Conservation (phyloP, 2,329 filamentous ascomycete genomes). For the Botryotinia calthae region DNA sequence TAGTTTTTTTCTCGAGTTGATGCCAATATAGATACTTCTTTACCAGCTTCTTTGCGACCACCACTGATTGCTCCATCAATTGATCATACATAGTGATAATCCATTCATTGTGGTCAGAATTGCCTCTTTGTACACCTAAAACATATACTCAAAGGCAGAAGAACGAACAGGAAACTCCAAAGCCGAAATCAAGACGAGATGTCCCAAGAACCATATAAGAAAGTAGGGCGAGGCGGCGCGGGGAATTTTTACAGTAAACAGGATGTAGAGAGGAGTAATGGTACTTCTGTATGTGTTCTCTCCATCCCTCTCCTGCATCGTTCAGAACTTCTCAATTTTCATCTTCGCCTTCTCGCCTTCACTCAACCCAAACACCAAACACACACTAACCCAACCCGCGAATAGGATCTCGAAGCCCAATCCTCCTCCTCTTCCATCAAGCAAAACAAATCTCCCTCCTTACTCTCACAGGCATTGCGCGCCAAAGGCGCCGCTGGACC, state of each 20-base stretch:
- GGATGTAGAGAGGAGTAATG: slow-evolving; percentile 43
- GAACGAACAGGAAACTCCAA: background rate
- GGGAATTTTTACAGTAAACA: slow-evolving; percentile 59
- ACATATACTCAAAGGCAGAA: background rate
- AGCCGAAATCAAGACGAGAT: background rate
- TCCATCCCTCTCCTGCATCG: background rate
- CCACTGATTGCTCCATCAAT: background rate
- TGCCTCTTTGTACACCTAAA: background rate
- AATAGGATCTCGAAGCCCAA: slow-evolving; percentile 42
- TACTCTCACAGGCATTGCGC: background rate
- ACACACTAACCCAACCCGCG: background rate
- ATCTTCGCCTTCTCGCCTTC: slow-evolving; percentile 8
- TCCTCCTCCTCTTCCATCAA: slow-evolving; percentile 18
- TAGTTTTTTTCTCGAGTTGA: background rate
- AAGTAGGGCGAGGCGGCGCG: slow-evolving; percentile 61
- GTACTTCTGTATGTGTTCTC: slow-evolving; percentile 12
- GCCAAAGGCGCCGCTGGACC: background rate
- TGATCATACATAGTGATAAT: background rate
- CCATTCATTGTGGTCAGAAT: background rate
- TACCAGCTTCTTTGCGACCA: background rate
- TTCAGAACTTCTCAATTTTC: slow-evolving; percentile 3
- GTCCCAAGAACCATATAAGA: slow-evolving; percentile 35
- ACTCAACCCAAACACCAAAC: background rate
- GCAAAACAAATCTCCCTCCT: background rate
- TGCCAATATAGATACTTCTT: background rate